Evolutionary conservation across 2,329 filamentous ascomycete species (phyloP), one percentile per base, ranked within the genome.

Genomic region (Sclerotinia sclerotiorum): DNA sequence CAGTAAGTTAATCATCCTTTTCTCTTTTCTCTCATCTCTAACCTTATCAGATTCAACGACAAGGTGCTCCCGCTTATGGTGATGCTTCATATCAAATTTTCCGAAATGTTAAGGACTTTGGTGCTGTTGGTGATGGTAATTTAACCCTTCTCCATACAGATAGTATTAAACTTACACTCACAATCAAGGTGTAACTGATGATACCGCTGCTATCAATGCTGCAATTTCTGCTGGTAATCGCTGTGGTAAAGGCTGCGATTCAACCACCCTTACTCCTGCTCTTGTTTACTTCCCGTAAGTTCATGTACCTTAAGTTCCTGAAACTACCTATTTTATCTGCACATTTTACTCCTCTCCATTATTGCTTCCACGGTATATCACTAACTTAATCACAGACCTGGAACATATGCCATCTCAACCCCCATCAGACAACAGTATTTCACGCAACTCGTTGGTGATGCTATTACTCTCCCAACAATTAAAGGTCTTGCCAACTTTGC

Each of bases 391-490:
- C 17, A 49, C n/a, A 67, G 65, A 51, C 84, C 92, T 15, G 94
- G 94, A 72, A 96, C 88, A 68, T 98, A 97, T 77, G 76, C 91
- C 24, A 89, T 98, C 74, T 92, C 88, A 77, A 85, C 83, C 75
- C 92, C 94, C 29, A 87, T 98, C 73, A 81, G 93, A 64, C 90
- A 93, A 78, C 90, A 90, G 79, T 98, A 98, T 84, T 97, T 97
- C 82, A 97, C 94, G 13, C 93, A 97, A 79, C 87, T 98, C 70
- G 84, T 97, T 48, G 94, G 94, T 68, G 93, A 98, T 81, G 88
- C 90, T 61, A 77, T 86, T 74, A 83, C 85, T 71, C 79, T 89
- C 19, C 93, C 94, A 0, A 89, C 89, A 0, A 83, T 97, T 79
- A 93, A 94, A 82, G 90, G 90, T 3, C 79, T 87, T 1, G 78